Percentiles rank a stretch among this genome's conserved stretches.
Conservation (phyloP, 495 filamentous ascomycete species). For the Clohesyomyces aquaticus region DNA sequence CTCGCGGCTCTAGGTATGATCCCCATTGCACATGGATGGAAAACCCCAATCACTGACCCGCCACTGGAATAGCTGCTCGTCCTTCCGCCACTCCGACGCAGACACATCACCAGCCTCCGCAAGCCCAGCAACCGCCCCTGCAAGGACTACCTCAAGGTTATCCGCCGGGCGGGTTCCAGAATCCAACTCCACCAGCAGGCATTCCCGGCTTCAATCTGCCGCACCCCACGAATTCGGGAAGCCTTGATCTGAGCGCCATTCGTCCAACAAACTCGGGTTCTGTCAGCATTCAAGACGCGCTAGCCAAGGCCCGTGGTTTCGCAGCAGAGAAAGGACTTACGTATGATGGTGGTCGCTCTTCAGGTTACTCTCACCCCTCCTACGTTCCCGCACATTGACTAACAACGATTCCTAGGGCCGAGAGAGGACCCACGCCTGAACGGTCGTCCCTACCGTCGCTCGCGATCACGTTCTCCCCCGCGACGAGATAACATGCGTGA, state of each 20-base stretch:
- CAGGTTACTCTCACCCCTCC: conserved; percentile 14
- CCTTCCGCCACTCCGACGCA: conserved; percentile 49
- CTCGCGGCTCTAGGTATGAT: conserved; percentile 34
- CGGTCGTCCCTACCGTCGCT: conserved; percentile 58
- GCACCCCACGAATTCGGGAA: conserved; percentile 69
- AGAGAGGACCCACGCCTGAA: conserved; percentile 51
- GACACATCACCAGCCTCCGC: conserved; percentile 23
- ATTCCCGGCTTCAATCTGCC: conserved; percentile 59
- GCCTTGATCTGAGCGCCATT: conserved; percentile 73
- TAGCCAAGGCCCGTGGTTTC: conserved; percentile 71
- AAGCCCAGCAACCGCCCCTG: conserved; percentile 13
- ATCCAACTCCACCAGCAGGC: conserved; percentile 50
- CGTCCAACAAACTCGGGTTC: conserved; percentile 73
- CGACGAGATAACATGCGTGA: conserved; percentile 66
- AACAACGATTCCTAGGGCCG: conserved; percentile 8
- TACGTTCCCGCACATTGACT: neutral
- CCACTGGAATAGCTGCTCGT: conserved; percentile 49
- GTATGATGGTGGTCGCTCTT: conserved; percentile 43
- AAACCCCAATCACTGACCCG: conserved; percentile 5
- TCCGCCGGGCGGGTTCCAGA: conserved; percentile 37
- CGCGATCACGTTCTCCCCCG: conserved; percentile 69
- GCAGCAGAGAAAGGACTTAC: conserved; percentile 70
- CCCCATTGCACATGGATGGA: neutral
- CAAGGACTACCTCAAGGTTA: conserved; percentile 44
- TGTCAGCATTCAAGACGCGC: conserved; percentile 71